A percentile compares a stretch with the other conserved stretches of the same genome.
phyloP scores from a whole-genome alignment of 805 yeast species.

The Schizosaccharomyces lindneri region DNA sequence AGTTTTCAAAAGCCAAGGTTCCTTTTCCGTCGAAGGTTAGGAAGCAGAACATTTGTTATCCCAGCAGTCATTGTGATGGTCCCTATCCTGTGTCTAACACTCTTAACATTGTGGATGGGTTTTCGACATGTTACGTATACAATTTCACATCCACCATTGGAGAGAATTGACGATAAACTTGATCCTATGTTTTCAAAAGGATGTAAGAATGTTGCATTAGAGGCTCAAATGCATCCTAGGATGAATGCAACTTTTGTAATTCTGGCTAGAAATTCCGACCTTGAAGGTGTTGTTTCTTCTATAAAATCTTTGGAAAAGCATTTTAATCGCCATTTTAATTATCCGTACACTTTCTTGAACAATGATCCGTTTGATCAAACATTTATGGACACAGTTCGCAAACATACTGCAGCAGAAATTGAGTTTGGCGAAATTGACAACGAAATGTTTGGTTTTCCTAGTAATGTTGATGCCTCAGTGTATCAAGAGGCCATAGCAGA shows the following conservation, averaged over 20 bases:
- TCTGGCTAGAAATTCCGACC: slow-evolving; percentile 56
- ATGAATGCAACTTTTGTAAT: slow-evolving; percentile 73
- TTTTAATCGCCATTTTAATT: slow-evolving; percentile 80
- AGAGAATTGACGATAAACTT: not conserved
- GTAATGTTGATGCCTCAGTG: slow-evolving; percentile 18
- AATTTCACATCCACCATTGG: not conserved
- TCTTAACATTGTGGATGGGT: not conserved
- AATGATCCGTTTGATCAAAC: slow-evolving; percentile 47
- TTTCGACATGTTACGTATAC: not conserved
- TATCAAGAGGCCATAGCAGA: slow-evolving; percentile 33
- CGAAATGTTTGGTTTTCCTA: slow-evolving; percentile 48
- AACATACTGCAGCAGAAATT: slow-evolving; percentile 33
- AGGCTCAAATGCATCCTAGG: slow-evolving; percentile 15
- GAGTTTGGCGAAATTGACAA: slow-evolving; percentile 45
- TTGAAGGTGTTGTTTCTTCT: slow-evolving; percentile 50
- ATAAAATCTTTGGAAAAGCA: slow-evolving; percentile 59
- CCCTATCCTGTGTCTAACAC: not conserved
- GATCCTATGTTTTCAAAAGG: slow-evolving; percentile 22
- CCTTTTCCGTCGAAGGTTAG: too few species aligned
- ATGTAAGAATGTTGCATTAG: slow-evolving; percentile 24
- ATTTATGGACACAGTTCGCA: slow-evolving; percentile 29
- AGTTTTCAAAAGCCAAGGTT: too few species aligned
- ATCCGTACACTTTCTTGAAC: slow-evolving; percentile 78
- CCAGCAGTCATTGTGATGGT: not conserved
- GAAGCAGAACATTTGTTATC: too few species aligned